Percentiles rank a stretch among this genome's conserved stretches.
Evolutionary conservation across 768 basidiomycete genomes (phyloP).

Genomic region (Hericium alpestre): DNA sequence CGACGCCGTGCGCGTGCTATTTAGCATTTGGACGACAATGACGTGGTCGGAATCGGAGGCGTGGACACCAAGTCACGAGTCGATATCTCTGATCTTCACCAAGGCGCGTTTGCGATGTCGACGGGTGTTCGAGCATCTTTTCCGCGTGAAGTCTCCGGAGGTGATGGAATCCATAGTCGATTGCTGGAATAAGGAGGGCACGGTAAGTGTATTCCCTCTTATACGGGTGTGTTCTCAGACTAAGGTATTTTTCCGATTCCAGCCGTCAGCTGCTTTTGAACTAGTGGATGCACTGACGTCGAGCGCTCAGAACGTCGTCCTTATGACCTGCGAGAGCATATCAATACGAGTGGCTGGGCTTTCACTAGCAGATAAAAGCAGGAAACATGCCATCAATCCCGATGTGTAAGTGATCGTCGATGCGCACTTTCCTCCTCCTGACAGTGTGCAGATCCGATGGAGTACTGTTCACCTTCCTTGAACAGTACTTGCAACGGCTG

Average conservation of each 20-base stretch:
- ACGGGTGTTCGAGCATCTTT: slow-evolving; percentile 76
- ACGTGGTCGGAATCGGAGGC: slow-evolving; percentile 35
- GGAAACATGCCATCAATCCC: slow-evolving; percentile 50
- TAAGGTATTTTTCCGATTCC: neutral
- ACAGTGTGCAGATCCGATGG: slow-evolving; percentile 47
- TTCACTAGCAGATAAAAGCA: slow-evolving; percentile 38
- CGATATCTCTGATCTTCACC: slow-evolving; percentile 53
- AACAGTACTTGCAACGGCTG: slow-evolving; percentile 70
- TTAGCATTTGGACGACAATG: slow-evolving; percentile 60
- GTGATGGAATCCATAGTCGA: slow-evolving; percentile 77
- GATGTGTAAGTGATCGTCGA: slow-evolving; percentile 43
- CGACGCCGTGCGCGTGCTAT: slow-evolving; percentile 72
- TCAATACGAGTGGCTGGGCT: slow-evolving; percentile 42
- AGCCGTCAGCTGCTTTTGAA: slow-evolving; percentile 51
- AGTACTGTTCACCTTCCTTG: slow-evolving; percentile 75
- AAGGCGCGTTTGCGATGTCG: slow-evolving; percentile 62
- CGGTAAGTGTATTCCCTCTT: slow-evolving; percentile 26
- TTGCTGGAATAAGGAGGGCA: slow-evolving; percentile 60
- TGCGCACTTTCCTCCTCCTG: neutral
- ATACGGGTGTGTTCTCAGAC: neutral
- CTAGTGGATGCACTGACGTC: slow-evolving; percentile 74
- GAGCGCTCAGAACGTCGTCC: slow-evolving; percentile 78
- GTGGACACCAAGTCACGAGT: slow-evolving; percentile 54
- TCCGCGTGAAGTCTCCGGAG: slow-evolving; percentile 69
- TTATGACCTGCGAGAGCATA: slow-evolving; percentile 83